Evolutionary conservation across 2,329 filamentous ascomycete species (phyloP).

Genomic region (Nemania abortiva): DNA sequence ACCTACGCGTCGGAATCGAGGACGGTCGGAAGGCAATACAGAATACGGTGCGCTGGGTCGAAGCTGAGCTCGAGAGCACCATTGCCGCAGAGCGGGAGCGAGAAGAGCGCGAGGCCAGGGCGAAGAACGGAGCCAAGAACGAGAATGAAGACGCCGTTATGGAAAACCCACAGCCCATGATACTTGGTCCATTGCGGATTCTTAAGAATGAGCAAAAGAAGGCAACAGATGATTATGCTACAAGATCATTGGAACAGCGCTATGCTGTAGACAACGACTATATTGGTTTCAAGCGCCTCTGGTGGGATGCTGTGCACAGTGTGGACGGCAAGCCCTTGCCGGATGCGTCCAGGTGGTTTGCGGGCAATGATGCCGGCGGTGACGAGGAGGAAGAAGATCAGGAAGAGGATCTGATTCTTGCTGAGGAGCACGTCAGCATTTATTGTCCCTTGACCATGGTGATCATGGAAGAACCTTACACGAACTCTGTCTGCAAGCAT

Average conservation of each 20-base stretch:
- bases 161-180: conserved; percentile 44
- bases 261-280: conserved; percentile 71
- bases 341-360: conserved; percentile 67
- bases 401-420: conserved; percentile 77
- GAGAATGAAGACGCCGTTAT: conserved; percentile 48
- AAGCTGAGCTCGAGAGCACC: conserved; percentile 44
- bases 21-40: conserved; percentile 59
- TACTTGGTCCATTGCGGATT: conserved; percentile 51
- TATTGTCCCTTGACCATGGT: conserved; percentile 77
- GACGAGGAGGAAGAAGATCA: conserved; percentile 60
- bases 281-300: conserved; percentile 67
- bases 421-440: conserved; percentile 71
- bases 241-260: conserved; percentile 58
- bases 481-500: conserved; percentile 75
- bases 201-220: conserved; percentile 54
- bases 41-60: conserved; percentile 51
- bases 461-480: conserved; percentile 74
- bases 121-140: conserved; percentile 32
- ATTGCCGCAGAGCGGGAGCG: conserved; percentile 34
- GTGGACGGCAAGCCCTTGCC: conserved; percentile 64
- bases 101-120: conserved; percentile 29
- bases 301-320: conserved; percentile 66
- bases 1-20: conserved; percentile 62
- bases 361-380: conserved; percentile 53
- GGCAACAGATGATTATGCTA: conserved; percentile 58